Conservation (phyloP, 768 basidiomycete species). For the Chalciporus sphaerocephalus region DNA sequence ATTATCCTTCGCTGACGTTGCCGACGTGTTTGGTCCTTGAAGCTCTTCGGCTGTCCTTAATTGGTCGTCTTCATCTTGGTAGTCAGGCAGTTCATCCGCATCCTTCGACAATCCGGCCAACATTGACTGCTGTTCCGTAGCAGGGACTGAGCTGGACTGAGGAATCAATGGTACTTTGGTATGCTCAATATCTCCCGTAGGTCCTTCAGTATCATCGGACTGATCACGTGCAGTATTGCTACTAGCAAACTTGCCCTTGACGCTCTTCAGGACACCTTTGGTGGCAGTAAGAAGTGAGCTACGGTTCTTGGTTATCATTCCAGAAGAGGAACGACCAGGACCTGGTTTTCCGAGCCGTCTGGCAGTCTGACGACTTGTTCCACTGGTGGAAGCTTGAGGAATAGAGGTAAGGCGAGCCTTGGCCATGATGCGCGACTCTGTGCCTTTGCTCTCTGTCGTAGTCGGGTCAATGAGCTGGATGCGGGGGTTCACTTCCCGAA, state of each 20-base stretch:
- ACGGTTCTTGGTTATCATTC: constrained; percentile 36
- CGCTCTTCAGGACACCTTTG: constrained; percentile 48
- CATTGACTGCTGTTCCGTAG: constrained; percentile 44
- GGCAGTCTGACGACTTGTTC: constrained; percentile 3
- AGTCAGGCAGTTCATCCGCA: constrained; percentile 48
- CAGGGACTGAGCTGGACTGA: constrained; percentile 24
- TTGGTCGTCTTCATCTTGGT: constrained; percentile 57
- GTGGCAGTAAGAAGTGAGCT: constrained; percentile 53
- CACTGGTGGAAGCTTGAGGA: constrained; percentile 9
- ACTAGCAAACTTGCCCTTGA: constrained; percentile 42
- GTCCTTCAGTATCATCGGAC: constrained; percentile 22
- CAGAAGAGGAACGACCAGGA: constrained; percentile 49
- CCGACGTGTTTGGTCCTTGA: constrained; percentile 5
- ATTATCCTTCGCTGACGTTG: constrained; percentile 1
- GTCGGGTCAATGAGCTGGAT: constrained; percentile 48
- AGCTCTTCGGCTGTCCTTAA: not conserved
- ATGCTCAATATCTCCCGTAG: constrained; percentile 4
- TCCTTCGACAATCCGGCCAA: constrained; percentile 45
- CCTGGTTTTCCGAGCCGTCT: constrained; percentile 37
- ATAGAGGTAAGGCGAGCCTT: constrained; percentile 44
- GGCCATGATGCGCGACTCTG: constrained; percentile 42
- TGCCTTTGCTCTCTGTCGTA: constrained; percentile 14
- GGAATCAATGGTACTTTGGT: constrained; percentile 3
- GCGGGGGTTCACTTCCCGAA: constrained; percentile 47
- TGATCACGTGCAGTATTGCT: constrained; percentile 14